A percentile compares a stretch with the other conserved stretches of the same genome.
phyloP scores from a whole-genome alignment of 2,329 filamentous ascomycete species.

The Diplodia scrobiculata region DNA sequence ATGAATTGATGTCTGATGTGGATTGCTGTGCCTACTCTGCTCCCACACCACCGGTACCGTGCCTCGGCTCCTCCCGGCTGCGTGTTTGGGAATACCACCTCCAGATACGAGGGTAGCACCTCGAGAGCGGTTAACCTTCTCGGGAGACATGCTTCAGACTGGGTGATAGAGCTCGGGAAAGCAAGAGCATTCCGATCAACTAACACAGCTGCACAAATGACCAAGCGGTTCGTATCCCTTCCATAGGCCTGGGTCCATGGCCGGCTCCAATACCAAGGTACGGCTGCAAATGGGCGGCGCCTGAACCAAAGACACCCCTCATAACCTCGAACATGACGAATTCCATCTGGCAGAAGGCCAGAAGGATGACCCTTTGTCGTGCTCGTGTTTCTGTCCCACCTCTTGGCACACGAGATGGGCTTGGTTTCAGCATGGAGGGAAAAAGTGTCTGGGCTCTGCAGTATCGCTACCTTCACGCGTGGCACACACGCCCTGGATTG shows the following conservation, averaged over 20 bases:
- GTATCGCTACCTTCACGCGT: not conserved
- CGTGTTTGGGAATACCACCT: not conserved
- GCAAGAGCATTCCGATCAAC: slow-evolving; percentile 14
- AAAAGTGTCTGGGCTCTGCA: not conserved
- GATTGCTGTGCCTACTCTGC: not conserved
- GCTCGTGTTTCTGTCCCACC: not conserved
- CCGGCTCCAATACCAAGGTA: not conserved
- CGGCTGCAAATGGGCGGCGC: not conserved
- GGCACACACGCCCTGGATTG: not conserved
- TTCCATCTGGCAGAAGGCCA: not conserved
- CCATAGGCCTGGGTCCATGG: not conserved
- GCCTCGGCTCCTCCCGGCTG: not conserved
- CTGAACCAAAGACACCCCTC: not conserved
- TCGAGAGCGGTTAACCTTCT: not conserved
- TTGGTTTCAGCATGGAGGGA: not conserved
- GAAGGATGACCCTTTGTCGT: not conserved
- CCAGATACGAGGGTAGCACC: not conserved
- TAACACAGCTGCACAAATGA: slow-evolving; percentile 1
- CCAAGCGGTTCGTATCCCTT: slow-evolving; percentile 10
- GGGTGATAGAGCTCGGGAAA: not conserved
- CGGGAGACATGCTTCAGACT: no score
- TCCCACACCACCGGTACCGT: no score
- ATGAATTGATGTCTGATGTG: slow-evolving; percentile 2
- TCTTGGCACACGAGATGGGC: not conserved
- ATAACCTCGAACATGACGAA: not conserved